phyloP scores from a whole-genome alignment of 2,329 filamentous ascomycete genomes.

The Alternaria rosae region DNA sequence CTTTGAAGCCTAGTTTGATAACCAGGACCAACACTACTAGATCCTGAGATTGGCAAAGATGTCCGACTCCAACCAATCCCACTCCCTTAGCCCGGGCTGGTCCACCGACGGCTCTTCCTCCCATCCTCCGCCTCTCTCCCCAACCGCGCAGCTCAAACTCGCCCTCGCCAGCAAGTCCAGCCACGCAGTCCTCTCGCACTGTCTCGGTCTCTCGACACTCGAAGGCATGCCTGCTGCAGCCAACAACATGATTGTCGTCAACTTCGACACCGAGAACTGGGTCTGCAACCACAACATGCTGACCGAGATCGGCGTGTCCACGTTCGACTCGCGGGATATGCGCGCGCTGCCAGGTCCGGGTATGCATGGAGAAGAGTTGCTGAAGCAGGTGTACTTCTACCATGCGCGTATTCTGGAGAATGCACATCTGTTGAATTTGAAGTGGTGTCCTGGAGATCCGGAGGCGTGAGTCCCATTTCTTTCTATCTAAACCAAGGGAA shows the following conservation, averaged over 20 bases:
- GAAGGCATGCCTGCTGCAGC: conserved; percentile 3
- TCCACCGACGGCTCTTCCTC: background rate
- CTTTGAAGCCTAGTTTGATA: background rate
- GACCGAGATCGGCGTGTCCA: conserved; percentile 23
- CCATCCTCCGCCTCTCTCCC: background rate
- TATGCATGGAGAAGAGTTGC: conserved; percentile 16
- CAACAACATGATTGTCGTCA: conserved; percentile 11
- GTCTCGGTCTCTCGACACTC: conserved; percentile 1
- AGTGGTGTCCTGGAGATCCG: conserved; percentile 14
- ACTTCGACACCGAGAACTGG: conserved; percentile 22
- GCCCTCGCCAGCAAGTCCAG: background rate
- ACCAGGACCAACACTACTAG: background rate
- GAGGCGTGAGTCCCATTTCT: background rate
- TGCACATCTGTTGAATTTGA: conserved; percentile 11
- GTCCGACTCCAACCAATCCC: background rate
- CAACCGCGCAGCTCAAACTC: background rate
- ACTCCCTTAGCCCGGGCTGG: background rate
- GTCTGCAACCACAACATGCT: conserved; percentile 5
- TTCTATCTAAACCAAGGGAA: background rate
- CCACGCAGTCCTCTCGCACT: conserved; percentile 3
- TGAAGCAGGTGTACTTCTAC: conserved; percentile 24
- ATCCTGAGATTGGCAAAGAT: background rate
- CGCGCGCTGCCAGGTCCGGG: conserved; percentile 1
- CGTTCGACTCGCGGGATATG: conserved; percentile 18
- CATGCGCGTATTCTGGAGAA: conserved; percentile 22